Conservation (phyloP, 805 yeast genomes). For the Hermanozyma aechmeae region DNA sequence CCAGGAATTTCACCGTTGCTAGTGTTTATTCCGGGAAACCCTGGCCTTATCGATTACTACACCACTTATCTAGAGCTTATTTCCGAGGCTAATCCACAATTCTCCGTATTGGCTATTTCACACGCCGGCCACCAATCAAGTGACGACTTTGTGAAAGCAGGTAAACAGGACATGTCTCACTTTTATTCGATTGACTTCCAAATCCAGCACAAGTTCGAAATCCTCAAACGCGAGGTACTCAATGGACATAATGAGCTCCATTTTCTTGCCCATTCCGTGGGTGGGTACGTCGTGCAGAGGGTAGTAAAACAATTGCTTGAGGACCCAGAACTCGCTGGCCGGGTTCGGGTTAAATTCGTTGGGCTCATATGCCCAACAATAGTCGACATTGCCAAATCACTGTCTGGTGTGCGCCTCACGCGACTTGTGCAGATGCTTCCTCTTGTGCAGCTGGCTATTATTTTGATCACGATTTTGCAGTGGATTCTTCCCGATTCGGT, state of each 20-base stretch:
- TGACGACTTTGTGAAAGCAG: constrained; percentile 15
- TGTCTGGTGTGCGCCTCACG: constrained; percentile 22
- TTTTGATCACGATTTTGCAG: constrained; percentile 18
- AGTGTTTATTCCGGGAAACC: constrained; percentile 68
- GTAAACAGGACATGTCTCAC: constrained; percentile 4
- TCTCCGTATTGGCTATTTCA: constrained; percentile 51
- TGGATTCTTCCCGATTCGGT: constrained; percentile 17
- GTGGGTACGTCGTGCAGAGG: constrained; percentile 55
- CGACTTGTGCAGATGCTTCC: constrained; percentile 19
- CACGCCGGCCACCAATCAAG: constrained; percentile 48
- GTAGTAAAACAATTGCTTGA: constrained; percentile 23
- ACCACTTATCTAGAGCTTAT: constrained; percentile 39
- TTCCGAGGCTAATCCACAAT: constrained; percentile 30
- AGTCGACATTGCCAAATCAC: constrained; percentile 43
- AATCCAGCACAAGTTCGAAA: constrained; percentile 44
- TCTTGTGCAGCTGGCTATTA: constrained; percentile 17
- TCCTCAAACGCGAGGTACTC: constrained; percentile 30
- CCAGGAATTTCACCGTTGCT: constrained; percentile 32
- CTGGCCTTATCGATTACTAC: constrained; percentile 63
- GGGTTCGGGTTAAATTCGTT: constrained; percentile 29
- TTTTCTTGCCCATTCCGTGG: constrained; percentile 65
- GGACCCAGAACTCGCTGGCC: constrained; percentile 14
- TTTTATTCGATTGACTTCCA: constrained; percentile 44
- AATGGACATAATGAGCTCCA: constrained; percentile 21
- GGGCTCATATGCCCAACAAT: constrained; percentile 69